phyloP scores from a whole-genome alignment of 768 basidiomycete species.

The Paxillus rubicundulus region DNA sequence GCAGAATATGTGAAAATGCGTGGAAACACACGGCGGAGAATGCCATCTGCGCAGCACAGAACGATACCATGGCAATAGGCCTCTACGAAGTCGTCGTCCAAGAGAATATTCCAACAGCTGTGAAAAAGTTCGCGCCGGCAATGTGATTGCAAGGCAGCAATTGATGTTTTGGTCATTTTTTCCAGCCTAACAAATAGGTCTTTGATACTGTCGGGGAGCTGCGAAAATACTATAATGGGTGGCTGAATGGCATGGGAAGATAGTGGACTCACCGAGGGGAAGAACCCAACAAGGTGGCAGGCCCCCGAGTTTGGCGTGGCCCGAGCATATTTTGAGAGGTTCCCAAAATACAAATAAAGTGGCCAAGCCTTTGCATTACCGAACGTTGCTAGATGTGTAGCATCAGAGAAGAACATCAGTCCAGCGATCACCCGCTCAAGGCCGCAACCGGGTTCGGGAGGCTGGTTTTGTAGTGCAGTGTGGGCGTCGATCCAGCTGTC shows the following conservation, averaged over 20 bases:
- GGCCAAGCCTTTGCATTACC: constrained; percentile 39
- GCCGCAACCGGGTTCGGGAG: constrained; percentile 19
- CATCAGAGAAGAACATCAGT: constrained; percentile 1
- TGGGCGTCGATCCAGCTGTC: constrained; percentile 33
- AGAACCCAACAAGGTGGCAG: constrained; percentile 42
- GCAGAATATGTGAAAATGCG: constrained; percentile 29
- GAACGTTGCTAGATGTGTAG: constrained; percentile 20
- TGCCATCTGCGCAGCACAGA: neutral
- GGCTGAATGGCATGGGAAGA: neutral
- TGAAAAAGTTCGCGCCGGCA: constrained; percentile 21
- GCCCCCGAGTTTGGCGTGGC: constrained; percentile 28
- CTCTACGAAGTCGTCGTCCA: constrained; percentile 21
- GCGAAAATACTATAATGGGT: neutral
- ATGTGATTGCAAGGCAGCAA: constrained; percentile 2
- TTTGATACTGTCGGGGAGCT: neutral
- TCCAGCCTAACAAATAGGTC: neutral
- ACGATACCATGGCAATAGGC: constrained; percentile 21
- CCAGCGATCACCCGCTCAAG: constrained; percentile 8
- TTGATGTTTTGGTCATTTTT: neutral
- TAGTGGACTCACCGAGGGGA: constrained; percentile 33
- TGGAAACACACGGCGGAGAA: constrained; percentile 10
- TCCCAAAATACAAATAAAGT: constrained; percentile 39
- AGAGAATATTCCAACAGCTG: constrained; percentile 11
- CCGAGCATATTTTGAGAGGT: constrained; percentile 40
- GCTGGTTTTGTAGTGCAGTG: constrained; percentile 26